phyloP scores from a whole-genome alignment of 179 eudicot genomes.

The Nepenthes alata region DNA sequence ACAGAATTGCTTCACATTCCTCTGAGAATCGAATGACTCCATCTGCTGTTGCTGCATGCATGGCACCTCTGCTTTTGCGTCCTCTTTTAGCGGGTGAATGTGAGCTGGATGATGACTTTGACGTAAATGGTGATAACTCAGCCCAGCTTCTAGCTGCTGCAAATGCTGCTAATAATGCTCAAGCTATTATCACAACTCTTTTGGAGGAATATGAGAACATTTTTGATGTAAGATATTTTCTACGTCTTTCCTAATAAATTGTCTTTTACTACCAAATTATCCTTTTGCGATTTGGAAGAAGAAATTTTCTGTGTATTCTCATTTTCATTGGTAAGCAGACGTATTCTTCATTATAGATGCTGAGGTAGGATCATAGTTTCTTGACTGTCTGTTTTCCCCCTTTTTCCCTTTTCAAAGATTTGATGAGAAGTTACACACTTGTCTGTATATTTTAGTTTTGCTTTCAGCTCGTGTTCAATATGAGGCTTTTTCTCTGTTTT shows the following conservation, averaged over 20 bases:
- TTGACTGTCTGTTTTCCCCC: too few species aligned
- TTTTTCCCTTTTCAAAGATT: too few species aligned
- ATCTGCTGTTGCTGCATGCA: conserved; percentile 96
- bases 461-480: neutral
- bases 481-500: neutral
- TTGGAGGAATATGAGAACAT: conserved; percentile 86
- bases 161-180: conserved; percentile 96
- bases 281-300: neutral
- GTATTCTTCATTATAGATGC: too few species aligned
- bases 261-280: neutral
- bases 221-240: conserved; percentile 77
- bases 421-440: too few species aligned
- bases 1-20: conserved; percentile 57
- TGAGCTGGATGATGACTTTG: conserved; percentile 89
- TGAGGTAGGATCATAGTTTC: too few species aligned
- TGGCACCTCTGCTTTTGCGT: conserved; percentile 97
- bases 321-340: neutral
- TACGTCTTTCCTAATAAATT: conserved; percentile 30
- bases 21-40: conserved; percentile 89
- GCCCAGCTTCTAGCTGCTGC: conserved; percentile 99
- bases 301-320: neutral
- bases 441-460: neutral
- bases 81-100: conserved; percentile 99
- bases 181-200: conserved; percentile 73
- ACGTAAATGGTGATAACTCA: conserved; percentile 71